These are phyloP conservation scores for Leccinum pellstonianum DNA, from an alignment of 768 basidiomycete species.

Conservation along the genomic window DNA sequence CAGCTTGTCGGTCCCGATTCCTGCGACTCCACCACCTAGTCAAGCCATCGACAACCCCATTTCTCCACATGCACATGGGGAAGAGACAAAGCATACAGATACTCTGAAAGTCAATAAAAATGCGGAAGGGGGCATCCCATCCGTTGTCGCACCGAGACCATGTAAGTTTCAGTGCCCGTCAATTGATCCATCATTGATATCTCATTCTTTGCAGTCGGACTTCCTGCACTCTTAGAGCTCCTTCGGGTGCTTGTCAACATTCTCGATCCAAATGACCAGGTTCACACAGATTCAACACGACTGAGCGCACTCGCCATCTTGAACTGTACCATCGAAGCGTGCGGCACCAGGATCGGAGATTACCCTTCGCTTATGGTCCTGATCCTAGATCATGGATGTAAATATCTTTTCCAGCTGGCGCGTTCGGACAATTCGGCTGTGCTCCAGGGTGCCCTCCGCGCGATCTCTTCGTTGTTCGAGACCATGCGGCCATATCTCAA, in stretches of 20 bases:
- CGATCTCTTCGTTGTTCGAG: constrained; percentile 84
- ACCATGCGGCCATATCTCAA: constrained; percentile 86
- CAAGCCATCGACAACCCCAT: constrained; percentile 15
- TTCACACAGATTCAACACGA: constrained; percentile 95
- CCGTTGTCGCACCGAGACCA: constrained; percentile 19
- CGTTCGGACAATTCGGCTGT: constrained; percentile 84
- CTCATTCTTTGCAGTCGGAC: constrained; percentile 56
- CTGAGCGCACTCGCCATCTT: constrained; percentile 85
- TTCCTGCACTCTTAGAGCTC: constrained; percentile 90
- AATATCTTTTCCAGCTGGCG: constrained; percentile 95
- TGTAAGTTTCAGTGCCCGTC: constrained; percentile 14
- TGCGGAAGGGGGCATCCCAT: constrained; percentile 36
- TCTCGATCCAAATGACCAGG: constrained; percentile 89
- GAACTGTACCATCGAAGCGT: constrained; percentile 83
- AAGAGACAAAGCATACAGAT: constrained; percentile 6
- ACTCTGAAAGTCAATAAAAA: background rate
- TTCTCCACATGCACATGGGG: constrained; percentile 12
- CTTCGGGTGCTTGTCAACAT: constrained; percentile 94
- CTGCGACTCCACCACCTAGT: constrained; percentile 25
- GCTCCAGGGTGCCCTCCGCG: constrained; percentile 77
- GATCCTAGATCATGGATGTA: constrained; percentile 87
- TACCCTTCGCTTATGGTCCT: constrained; percentile 79
- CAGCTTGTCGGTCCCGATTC: constrained; percentile 55
- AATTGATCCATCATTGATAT: background rate
- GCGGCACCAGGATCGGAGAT: constrained; percentile 69